Conservation (phyloP, 495 filamentous ascomycete genomes). For the Penicillium paradoxum region DNA sequence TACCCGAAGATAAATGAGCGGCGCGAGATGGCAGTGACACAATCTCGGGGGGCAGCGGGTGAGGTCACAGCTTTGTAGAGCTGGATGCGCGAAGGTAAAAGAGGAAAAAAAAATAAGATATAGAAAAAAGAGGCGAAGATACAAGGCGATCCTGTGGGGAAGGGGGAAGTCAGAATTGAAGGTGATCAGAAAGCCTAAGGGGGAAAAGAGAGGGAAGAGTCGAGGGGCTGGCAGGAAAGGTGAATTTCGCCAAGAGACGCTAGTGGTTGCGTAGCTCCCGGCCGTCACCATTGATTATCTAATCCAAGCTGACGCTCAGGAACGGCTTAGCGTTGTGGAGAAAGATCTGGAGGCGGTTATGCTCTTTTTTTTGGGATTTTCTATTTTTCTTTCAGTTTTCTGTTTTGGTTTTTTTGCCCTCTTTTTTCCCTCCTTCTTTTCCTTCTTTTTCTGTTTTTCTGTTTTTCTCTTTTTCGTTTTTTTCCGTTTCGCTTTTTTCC, state of each 20-base stretch:
- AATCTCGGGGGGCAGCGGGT: not conserved
- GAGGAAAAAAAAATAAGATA: not conserved
- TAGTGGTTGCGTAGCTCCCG: conserved; percentile 48
- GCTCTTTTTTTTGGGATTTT: conserved; percentile 11
- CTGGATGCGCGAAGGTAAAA: not conserved
- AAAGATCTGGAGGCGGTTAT: conserved; percentile 39
- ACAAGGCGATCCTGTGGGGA: conserved; percentile 3
- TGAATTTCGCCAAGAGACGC: conserved; percentile 43
- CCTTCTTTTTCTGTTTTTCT: not conserved
- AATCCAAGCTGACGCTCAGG: conserved; percentile 32
- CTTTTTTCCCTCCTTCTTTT: not conserved
- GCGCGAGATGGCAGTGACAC: conserved; percentile 1
- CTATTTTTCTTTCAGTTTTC: not conserved
- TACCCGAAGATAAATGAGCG: conserved; percentile 8
- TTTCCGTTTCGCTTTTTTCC: not conserved
- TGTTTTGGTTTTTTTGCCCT: not conserved
- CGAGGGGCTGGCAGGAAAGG: conserved; percentile 48
- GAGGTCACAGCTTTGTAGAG: not conserved
- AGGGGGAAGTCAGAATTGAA: conserved; percentile 15
- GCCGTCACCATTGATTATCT: conserved; percentile 33
- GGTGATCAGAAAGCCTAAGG: conserved; percentile 20
- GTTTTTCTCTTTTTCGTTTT: not conserved
- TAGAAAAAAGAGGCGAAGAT: not conserved
- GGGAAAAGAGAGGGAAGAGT: conserved; percentile 32
- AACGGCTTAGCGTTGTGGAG: conserved; percentile 37